phyloP scores from a whole-genome alignment of 139 green algal species.

The Chlamydomonas schloesseri region DNA sequence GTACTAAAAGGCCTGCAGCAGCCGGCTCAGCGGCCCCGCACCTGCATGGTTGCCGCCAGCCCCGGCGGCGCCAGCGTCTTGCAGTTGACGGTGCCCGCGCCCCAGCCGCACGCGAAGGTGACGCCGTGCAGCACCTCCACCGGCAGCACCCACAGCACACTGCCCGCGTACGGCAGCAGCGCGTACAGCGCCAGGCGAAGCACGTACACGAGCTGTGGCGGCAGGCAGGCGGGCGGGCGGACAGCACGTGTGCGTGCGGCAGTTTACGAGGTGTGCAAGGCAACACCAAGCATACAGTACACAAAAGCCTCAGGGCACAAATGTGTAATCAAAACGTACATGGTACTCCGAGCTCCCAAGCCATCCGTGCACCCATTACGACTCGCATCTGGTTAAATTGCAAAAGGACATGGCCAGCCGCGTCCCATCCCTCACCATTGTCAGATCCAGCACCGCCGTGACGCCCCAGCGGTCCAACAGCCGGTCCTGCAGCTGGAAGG shows the following conservation, averaged over 20 bases:
- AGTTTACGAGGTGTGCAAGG: too few species aligned
- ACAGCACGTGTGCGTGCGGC: too few species aligned
- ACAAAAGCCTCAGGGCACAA: too few species aligned
- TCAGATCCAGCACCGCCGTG: conserved; percentile 39
- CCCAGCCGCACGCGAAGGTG: conserved; percentile 68
- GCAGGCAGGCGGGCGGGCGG: too few species aligned
- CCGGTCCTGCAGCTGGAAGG: conserved; percentile 59
- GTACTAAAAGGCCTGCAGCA: too few species aligned
- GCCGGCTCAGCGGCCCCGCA: background rate
- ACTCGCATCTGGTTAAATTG: too few species aligned
- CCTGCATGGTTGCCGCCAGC: conserved; percentile 61
- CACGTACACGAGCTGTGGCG: conserved; percentile 35
- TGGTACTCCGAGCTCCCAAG: too few species aligned
- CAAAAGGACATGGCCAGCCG: too few species aligned
- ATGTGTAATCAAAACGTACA: too few species aligned
- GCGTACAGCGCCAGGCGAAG: conserved; percentile 63
- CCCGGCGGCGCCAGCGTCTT: conserved; percentile 52
- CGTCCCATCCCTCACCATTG: background rate
- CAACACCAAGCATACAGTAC: too few species aligned
- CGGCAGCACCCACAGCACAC: conserved; percentile 63
- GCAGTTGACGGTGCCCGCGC: conserved; percentile 57
- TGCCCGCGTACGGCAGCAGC: conserved; percentile 37
- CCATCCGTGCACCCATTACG: too few species aligned
- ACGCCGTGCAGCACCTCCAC: conserved; percentile 68
- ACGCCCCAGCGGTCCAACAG: conserved; percentile 40